Base-by-base conservation (phyloP, 1,284 basidiomycete genomes). In the Xanthoconium separans region DNA sequence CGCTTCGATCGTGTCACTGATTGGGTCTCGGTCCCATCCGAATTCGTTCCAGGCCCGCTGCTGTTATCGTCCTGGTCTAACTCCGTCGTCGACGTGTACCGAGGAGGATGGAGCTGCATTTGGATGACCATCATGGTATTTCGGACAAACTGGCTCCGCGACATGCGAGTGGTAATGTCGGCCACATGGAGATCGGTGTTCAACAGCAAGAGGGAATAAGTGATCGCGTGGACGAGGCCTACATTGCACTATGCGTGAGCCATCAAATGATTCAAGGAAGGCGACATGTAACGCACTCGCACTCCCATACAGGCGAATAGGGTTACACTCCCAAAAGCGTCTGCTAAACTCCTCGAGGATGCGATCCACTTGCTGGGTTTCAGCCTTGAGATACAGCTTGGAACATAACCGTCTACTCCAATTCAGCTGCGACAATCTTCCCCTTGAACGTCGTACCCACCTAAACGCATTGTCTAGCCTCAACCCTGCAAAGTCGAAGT, bases 171-270 rank as follows among this genome's bases (percentile, higher is more conserved):
- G 6, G 83, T 73, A 30, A 97, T 79, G 40, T 98, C 95, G 37
- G 95, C 96, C 51, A 99, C 89, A 71, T 99, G 95, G 18, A 99
- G 79, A 71, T 99, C 96, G 24, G 96, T 99, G 73, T 99, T 99
- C 55, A 99, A 83, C 42, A 99, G 80, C 1, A 99, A 77, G 47
- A 99, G 80, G 2, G 96, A 97, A 65, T 96, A 99, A 0, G 93
- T 82, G 34, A 96, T 88, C 3, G 92, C 91, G 64, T 99, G 96
- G 11, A 99, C 90, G 59, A 97, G 85, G 58, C 91, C 94, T 88
- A 61, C 24, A 30, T 42, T 46, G 6, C 41, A 43, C 40, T 45
- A 27, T 30, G 24, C 55, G 52, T 60, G 40, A 58, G 56, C 22
- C 50, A 46, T 37, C 18, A 18, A 47, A 53, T 34, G 42, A 11